Base-by-base conservation (phyloP, 2,329 filamentous ascomycete species). In the Rugonectria rugulosa region DNA sequence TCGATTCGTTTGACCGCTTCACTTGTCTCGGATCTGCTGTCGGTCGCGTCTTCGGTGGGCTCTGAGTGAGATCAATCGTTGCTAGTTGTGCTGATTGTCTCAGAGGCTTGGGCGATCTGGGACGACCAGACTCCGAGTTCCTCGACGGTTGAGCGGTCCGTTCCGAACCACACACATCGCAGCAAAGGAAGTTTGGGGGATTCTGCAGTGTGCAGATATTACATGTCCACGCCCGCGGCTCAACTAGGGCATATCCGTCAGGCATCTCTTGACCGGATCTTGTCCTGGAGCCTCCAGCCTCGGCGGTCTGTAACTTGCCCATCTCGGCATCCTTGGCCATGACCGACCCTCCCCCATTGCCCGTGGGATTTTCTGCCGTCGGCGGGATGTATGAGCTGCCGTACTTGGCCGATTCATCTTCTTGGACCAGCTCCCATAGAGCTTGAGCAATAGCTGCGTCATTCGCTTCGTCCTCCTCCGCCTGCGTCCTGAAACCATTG, bases 401-500 rank as follows among this genome's bases (percentile, higher is more conserved):
- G 60, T 86, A 82, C 63, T 80, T 81, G 32, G 67, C 67, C 58
- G 72, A 75, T 59, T 89, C 84, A 59, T 96, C 92, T 69, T 96
- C 87, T 68, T 96, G 89, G 21, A 95, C 88, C 15, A 97, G 79
- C 67, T 97, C 93, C 77, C 91, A 92, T 26, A 96, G 79, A 0
- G 92, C 92, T 67, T 93, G 87, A 48, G 92, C 87, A 57, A 97
- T 96, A 5, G 93, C 93, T 20, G 85, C 81, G 52, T 97, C 91
- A 65, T 97, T 96, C 4, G 92, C 93, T 64, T 92, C 88, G 51
- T 97, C 92, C 70, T 96, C 90, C 62, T 96, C 91, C 0, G 91
- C 92, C 67, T 90, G 85, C 0, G 92, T 97, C 57, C 83, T 84
- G 76, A 96, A 94, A 0, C 92, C 91, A 61, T 89, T 89, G 53